phyloP scores from a whole-genome alignment of 176 grass and related monocot species.

The Rhynchospora pubera region DNA sequence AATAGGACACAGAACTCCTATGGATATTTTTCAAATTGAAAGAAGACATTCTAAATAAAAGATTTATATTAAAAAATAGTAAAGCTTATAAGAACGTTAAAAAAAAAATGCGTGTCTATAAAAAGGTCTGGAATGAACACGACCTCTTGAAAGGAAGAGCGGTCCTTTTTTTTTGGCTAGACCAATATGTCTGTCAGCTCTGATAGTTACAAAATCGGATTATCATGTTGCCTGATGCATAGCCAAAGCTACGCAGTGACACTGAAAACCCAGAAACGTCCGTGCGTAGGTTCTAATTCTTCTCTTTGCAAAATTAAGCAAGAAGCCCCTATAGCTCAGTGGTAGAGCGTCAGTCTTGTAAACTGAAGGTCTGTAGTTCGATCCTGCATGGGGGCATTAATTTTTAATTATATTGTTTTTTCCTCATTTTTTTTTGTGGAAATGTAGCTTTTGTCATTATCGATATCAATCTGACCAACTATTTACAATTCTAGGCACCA shows the following conservation, averaged over 20 bases:
- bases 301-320: not conserved
- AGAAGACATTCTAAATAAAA: not conserved
- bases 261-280: no score
- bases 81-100: conserved; percentile 16
- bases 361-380: conserved; percentile 99
- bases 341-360: conserved; percentile 99
- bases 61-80: not conserved
- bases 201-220: no score
- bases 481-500: not conserved
- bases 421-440: not conserved
- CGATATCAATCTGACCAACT: not conserved
- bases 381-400: conserved; percentile 83
- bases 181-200: no score
- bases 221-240: no score
- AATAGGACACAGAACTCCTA: conserved; percentile 16
- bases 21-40: not conserved
- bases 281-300: no score
- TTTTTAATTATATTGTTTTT: not conserved
- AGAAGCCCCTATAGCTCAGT: conserved; percentile 82
- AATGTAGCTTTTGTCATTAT: not conserved
- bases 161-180: no score
- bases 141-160: conserved; percentile 36
- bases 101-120: not conserved
- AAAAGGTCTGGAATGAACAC: conserved; percentile 9
- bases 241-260: no score